phyloP scores from a whole-genome alignment of 495 filamentous ascomycete genomes.

The Hypoxylon rickii region DNA sequence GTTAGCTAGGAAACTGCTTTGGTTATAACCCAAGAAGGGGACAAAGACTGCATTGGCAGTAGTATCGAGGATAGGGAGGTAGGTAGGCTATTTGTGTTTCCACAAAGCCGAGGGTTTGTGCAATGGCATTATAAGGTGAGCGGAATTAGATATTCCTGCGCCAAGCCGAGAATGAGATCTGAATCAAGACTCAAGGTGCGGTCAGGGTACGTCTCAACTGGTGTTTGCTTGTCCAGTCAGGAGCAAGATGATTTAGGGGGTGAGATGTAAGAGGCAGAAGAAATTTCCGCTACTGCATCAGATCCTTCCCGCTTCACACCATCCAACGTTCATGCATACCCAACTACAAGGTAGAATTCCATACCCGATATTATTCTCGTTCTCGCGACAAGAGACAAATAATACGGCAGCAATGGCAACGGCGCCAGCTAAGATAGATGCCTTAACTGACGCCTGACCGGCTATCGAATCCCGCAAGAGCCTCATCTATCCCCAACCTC shows the following conservation, averaged over 20 bases:
- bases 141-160: slow-evolving; percentile 10
- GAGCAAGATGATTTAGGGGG: slow-evolving; percentile 1
- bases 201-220: slow-evolving; percentile 27
- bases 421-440: slow-evolving; percentile 10
- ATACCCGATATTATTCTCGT: slow-evolving; percentile 16
- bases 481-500: not conserved
- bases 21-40: slow-evolving; percentile 1
- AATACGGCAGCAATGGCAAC: slow-evolving; percentile 4
- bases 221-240: slow-evolving; percentile 19
- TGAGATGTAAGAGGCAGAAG: slow-evolving; percentile 22
- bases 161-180: not conserved
- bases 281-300: slow-evolving; percentile 26
- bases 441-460: slow-evolving; percentile 16
- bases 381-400: slow-evolving; percentile 3
- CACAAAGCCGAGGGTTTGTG: slow-evolving; percentile 3
- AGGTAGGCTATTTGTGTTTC: slow-evolving; percentile 4
- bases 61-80: not conserved
- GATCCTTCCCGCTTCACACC: slow-evolving; percentile 21
- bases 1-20: slow-evolving; percentile 21
- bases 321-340: slow-evolving; percentile 11
- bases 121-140: slow-evolving; percentile 4
- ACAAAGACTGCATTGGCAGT: not conserved
- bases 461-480: slow-evolving; percentile 10
- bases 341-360: slow-evolving; percentile 20
- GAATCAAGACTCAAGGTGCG: slow-evolving; percentile 19